Evolutionary conservation across 1,284 basidiomycete species (phyloP).

Genomic region (Ceratobasidium sp.): DNA sequence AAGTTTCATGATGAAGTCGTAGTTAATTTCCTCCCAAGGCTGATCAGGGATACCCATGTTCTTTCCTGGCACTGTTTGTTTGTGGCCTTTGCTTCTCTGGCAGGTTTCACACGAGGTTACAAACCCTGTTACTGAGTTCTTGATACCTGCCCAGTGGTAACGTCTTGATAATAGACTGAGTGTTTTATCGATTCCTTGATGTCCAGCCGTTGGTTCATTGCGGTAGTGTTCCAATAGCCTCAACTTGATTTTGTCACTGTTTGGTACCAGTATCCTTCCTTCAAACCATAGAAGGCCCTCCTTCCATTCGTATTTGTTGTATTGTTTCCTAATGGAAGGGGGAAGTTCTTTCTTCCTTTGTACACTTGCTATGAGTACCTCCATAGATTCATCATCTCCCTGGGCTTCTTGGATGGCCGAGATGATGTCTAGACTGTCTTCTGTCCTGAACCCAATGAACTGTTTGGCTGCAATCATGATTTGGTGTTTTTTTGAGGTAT

Average conservation of each 20-base stretch:
- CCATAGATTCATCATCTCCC: neutral
- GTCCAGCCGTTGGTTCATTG: constrained; percentile 53
- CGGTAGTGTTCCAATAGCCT: constrained; percentile 51
- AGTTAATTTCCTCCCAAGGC: constrained; percentile 44
- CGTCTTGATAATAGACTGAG: constrained; percentile 40
- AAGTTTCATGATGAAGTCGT: constrained; percentile 46
- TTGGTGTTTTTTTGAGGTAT: neutral
- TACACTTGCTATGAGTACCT: neutral
- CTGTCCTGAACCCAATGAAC: neutral
- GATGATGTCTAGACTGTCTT: neutral
- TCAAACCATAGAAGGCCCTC: neutral
- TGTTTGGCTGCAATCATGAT: neutral
- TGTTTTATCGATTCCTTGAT: constrained; percentile 58
- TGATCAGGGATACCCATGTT: constrained; percentile 41
- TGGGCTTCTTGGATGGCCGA: neutral
- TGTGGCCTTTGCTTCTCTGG: constrained; percentile 44
- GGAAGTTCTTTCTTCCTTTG: neutral
- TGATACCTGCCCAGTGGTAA: constrained; percentile 47
- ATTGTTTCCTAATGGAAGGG: neutral
- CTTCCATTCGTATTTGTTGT: neutral
- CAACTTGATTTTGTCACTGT: constrained; percentile 48
- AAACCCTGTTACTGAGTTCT: constrained; percentile 45
- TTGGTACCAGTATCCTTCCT: constrained; percentile 44
- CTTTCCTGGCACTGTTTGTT: constrained; percentile 43
- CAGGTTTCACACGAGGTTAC: constrained; percentile 48